Conservation (phyloP, 805 yeast species). For the Metschnikowia lachancei region DNA sequence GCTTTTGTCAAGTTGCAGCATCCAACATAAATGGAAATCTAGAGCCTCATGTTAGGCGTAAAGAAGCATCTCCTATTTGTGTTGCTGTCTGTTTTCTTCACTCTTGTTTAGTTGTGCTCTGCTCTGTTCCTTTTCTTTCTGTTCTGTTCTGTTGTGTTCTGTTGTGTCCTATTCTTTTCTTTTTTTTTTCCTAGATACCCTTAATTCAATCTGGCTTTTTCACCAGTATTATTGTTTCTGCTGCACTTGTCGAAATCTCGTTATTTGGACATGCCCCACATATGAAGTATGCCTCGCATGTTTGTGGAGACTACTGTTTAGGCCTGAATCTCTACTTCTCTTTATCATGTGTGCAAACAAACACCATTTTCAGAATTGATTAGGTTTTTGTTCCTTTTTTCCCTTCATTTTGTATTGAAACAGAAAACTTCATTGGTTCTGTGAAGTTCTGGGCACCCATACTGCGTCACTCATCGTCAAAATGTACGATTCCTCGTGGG, state of each 20-base stretch:
- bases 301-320: conserved; percentile 2
- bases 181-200: neutral
- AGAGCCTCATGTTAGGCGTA: neutral
- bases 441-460: conserved; percentile 3
- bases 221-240: conserved; percentile 1
- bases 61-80: neutral
- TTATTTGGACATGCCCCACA: conserved; percentile 8
- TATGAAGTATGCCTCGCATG: conserved; percentile 8
- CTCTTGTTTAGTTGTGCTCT: too few species aligned
- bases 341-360: conserved; percentile 7
- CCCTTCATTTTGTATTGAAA: neutral
- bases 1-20: conserved; percentile 3
- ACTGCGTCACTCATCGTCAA: conserved; percentile 5
- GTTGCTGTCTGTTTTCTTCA: too few species aligned
- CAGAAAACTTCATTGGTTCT: neutral
- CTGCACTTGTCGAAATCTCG: conserved; percentile 5
- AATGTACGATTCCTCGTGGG: conserved; percentile 16
- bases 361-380: neutral
- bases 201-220: neutral
- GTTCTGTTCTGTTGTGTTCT: too few species aligned
- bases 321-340: conserved; percentile 1
- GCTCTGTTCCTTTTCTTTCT: too few species aligned
- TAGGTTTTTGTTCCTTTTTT: neutral
- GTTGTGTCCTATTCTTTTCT: neutral
- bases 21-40: neutral